Evolutionary conservation across 257 asterid species (phyloP).

Genomic region (Coffea canephora): DNA sequence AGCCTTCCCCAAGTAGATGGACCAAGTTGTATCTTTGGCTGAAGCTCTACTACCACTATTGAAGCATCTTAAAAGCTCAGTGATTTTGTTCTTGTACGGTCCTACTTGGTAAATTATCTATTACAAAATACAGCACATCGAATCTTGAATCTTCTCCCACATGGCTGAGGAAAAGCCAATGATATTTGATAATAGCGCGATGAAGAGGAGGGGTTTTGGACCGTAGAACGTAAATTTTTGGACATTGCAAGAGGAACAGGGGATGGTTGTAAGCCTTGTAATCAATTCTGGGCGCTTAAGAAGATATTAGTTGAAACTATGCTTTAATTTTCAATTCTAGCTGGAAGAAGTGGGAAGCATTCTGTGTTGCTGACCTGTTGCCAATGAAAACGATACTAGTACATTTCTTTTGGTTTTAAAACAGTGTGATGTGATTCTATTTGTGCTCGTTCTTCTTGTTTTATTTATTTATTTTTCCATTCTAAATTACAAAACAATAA

Average conservation of each 20-base stretch:
- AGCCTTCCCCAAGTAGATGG: background rate
- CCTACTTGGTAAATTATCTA: background rate
- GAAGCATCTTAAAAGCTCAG: background rate
- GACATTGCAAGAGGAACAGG: constrained; percentile 12
- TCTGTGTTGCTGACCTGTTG: constrained; percentile 2
- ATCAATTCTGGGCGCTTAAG: background rate
- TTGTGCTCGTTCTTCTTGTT: background rate
- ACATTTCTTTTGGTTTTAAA: background rate
- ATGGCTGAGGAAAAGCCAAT: background rate
- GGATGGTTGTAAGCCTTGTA: background rate
- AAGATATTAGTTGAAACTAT: constrained; percentile 1
- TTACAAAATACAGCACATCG: background rate
- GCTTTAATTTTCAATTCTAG: constrained; percentile 4
- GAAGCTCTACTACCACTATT: background rate
- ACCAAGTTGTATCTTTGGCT: background rate
- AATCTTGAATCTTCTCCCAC: background rate
- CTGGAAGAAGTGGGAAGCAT: constrained; percentile 1
- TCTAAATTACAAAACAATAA: background rate
- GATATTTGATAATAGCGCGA: background rate
- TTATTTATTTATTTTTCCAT: background rate
- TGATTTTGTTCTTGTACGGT: constrained; percentile 5
- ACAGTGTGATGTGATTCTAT: constrained; percentile 7
- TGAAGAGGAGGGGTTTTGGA: background rate
- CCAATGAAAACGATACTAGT: constrained; percentile 1
- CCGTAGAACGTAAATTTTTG: background rate